phyloP scores from a whole-genome alignment of 148 eudicot genomes.

The Amaranthus palmeri region DNA sequence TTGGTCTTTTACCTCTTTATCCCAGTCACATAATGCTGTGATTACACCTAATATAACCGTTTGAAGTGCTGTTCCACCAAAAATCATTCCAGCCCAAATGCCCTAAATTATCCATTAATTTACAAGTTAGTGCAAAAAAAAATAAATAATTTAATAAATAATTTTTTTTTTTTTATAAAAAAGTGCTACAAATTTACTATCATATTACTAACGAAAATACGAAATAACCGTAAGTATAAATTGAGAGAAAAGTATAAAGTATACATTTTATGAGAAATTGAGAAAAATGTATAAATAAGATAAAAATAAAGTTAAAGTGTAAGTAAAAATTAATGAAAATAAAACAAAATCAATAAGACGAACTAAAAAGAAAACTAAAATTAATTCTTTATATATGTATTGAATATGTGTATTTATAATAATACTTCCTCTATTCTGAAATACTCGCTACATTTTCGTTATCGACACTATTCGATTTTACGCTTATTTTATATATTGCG shows the following conservation, averaged over 20 bases:
- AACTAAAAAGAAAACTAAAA: neutral
- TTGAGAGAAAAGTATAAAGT: too few relatives aligned
- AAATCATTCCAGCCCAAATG: conserved; percentile 61
- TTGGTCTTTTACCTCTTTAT: conserved; percentile 40
- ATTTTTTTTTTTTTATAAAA: neutral
- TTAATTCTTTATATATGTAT: too few relatives aligned
- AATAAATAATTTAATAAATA: neutral
- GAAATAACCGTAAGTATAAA: too few relatives aligned
- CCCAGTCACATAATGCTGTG: conserved; percentile 45
- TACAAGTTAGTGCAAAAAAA: neutral
- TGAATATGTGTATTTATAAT: too few relatives aligned
- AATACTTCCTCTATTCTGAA: too few relatives aligned
- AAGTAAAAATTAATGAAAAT: neutral
- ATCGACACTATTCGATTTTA: too few relatives aligned
- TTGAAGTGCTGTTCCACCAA: conserved; percentile 59
- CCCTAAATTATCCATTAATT: conserved; percentile 31
- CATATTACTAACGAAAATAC: neutral
- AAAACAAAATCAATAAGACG: neutral
- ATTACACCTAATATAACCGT: conserved; percentile 39
- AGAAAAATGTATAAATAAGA: too few relatives aligned
- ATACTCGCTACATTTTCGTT: too few relatives aligned
- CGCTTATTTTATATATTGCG: too few relatives aligned
- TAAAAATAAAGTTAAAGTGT: neutral
- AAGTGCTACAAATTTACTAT: neutral
- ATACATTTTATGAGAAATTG: too few relatives aligned